Percentiles rank a stretch among this genome's conserved stretches.
phyloP scores from a whole-genome alignment of 129 eudicot species.

The Ambrosia trifida region DNA sequence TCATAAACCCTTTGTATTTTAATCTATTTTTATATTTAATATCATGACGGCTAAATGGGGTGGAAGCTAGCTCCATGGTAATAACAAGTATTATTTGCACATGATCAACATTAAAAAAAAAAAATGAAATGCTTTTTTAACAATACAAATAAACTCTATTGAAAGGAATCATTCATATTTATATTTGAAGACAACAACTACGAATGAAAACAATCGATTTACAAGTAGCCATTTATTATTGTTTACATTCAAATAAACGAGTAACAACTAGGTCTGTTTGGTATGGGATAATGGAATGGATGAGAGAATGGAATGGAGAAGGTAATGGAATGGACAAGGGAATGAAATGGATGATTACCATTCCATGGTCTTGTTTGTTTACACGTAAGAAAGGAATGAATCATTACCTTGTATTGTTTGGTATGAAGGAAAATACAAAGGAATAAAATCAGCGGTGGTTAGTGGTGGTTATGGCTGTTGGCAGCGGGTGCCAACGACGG shows the following conservation, averaged over 20 bases:
- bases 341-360: no score
- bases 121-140: neutral
- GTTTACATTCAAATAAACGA: neutral
- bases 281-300: no score
- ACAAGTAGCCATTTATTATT: neutral
- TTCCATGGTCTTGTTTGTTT: no score
- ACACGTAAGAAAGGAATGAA: no score
- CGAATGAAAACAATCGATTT: neutral
- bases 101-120: neutral
- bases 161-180: neutral
- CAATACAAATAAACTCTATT: neutral
- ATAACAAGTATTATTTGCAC: conserved; percentile 17
- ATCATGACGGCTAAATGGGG: neutral
- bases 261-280: no score
- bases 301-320: no score
- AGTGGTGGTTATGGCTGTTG: no score
- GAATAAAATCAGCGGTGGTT: no score
- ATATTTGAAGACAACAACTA: neutral
- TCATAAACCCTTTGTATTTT: neutral
- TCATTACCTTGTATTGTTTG: no score
- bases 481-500: no score
- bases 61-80: neutral
- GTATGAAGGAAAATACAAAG: no score
- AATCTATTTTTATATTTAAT: neutral
- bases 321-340: no score